Conservation (phyloP, 768 basidiomycete species). For the Kwoniella dendrophila region DNA sequence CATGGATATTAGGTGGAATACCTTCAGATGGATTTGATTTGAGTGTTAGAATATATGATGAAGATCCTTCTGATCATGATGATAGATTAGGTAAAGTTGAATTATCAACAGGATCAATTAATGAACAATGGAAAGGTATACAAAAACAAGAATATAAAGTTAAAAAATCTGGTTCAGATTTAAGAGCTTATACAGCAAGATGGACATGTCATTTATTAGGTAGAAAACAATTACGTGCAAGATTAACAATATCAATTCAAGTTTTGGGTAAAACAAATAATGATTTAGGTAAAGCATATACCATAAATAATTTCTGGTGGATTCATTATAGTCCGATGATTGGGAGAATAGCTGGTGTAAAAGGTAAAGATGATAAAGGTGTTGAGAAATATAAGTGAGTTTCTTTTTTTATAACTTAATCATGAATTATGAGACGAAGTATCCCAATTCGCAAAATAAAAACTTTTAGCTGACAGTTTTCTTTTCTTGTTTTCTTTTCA, state of each 20-base stretch:
- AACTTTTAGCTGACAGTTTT: background rate
- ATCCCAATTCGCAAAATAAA: background rate
- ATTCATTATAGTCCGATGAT: conserved; percentile 59
- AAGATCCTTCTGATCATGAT: conserved; percentile 51
- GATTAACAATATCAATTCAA: conserved; percentile 46
- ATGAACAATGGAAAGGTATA: conserved; percentile 38
- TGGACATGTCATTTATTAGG: conserved; percentile 22
- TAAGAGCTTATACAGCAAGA: conserved; percentile 41
- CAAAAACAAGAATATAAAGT: conserved; percentile 38
- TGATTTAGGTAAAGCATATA: conserved; percentile 56
- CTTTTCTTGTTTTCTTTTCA: background rate
- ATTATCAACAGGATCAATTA: conserved; percentile 30
- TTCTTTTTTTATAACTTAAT: background rate
- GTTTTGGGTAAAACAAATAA: conserved; percentile 52
- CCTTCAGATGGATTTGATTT: conserved; percentile 42
- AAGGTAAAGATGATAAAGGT: conserved; percentile 39
- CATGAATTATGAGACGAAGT: background rate
- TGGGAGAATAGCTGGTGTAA: conserved; percentile 55
- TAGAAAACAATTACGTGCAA: conserved; percentile 32
- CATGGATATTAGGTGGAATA: conserved; percentile 47
- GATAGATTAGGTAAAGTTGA: conserved; percentile 47
- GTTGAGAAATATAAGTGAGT: conserved; percentile 44
- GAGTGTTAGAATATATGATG: conserved; percentile 43
- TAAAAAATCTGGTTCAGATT: conserved; percentile 37
- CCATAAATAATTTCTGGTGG: conserved; percentile 57